Percentiles rank a stretch among this genome's conserved stretches.
Conservation (phyloP, 192 early-diverging fungal species). For the Podila verticillata region DNA sequence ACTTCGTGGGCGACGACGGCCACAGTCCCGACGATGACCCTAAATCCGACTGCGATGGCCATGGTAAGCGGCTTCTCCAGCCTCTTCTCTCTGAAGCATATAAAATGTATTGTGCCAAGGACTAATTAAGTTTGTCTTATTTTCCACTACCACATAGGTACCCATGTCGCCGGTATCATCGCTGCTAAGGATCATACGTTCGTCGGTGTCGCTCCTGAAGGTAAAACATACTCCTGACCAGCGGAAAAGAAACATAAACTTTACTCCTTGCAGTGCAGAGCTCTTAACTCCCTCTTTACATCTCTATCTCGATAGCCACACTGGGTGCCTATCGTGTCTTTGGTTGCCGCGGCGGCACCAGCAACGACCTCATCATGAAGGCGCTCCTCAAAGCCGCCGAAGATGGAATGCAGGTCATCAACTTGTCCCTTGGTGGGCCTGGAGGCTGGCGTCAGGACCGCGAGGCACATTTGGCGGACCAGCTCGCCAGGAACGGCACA, state of each 20-base stretch:
- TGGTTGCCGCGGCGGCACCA: constrained; percentile 75
- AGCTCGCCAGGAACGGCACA: constrained; percentile 54
- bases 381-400: constrained; percentile 76
- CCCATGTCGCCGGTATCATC: constrained; percentile 77
- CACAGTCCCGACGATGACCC: constrained; percentile 64
- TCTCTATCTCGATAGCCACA: constrained; percentile 50
- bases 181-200: constrained; percentile 74
- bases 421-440: constrained; percentile 82
- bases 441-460: constrained; percentile 70
- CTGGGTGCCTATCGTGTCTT: constrained; percentile 86
- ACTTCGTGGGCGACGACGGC: constrained; percentile 67
- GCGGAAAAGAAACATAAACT: no score
- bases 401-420: constrained; percentile 85
- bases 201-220: constrained; percentile 85
- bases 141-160: constrained; percentile 28
- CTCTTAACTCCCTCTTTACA: background rate
- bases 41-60: constrained; percentile 68
- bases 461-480: constrained; percentile 64
- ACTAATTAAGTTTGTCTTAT: no score
- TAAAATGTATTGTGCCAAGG: no score
- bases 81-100: no score
- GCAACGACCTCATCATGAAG: constrained; percentile 79
- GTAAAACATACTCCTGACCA: constrained; percentile 44
- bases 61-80: constrained; percentile 19
- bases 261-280: no score